Conservation (phyloP, 345 rosid species). For the Raphanus raphanistrum region DNA sequence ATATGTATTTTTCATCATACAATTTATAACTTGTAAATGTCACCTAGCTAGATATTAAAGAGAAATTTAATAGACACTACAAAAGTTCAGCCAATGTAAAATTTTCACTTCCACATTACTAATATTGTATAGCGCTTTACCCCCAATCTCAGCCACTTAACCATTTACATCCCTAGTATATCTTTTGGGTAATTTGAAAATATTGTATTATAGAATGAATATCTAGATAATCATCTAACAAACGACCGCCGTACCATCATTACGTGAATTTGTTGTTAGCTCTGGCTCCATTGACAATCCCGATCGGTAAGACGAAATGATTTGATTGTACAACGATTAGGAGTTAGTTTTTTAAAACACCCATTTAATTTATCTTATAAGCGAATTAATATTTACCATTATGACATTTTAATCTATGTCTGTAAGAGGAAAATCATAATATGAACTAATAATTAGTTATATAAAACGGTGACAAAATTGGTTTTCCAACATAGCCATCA, state of each 20-base stretch:
- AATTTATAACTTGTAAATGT: too few relatives aligned
- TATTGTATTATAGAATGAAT: background rate
- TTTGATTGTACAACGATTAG: conserved; percentile 18
- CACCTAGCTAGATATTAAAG: too few relatives aligned
- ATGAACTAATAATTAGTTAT: background rate
- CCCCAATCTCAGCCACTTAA: background rate
- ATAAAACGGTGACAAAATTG: background rate
- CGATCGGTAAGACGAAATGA: conserved; percentile 27
- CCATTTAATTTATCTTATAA: background rate
- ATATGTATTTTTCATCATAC: too few relatives aligned
- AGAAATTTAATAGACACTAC: too few relatives aligned
- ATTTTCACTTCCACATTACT: background rate
- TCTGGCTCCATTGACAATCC: conserved; percentile 10
- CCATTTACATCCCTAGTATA: background rate
- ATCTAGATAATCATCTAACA: conserved; percentile 25
- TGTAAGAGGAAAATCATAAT: background rate
- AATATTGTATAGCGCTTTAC: too few relatives aligned
- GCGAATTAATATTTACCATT: background rate
- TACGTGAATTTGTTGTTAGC: conserved; percentile 18
- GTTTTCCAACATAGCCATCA: background rate
- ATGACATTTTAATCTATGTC: background rate
- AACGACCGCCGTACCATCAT: conserved; percentile 33
- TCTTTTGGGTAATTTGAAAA: background rate
- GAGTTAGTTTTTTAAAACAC: background rate
- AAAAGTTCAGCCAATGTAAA: background rate